These are phyloP conservation scores for Cladosporium sp. DNA, from an alignment of 2,329 filamentous ascomycete genomes.

Conservation along the genomic window DNA sequence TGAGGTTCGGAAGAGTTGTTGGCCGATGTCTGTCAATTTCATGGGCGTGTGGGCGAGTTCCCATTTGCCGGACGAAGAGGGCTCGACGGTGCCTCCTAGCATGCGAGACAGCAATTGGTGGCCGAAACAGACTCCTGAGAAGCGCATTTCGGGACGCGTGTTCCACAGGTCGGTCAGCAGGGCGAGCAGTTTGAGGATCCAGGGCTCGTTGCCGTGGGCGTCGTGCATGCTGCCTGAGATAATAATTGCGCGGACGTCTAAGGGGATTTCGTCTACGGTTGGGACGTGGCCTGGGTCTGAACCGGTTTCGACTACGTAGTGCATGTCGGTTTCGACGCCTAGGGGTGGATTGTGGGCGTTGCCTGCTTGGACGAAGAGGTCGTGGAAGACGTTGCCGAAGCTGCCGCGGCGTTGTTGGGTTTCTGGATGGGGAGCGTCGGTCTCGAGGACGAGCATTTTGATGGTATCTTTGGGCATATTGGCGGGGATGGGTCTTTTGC, in stretches of 20 bases:
- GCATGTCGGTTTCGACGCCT: slow-evolving; percentile 51
- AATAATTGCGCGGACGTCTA: slow-evolving; percentile 40
- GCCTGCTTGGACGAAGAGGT: slow-evolving; percentile 50
- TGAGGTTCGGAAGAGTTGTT: slow-evolving; percentile 37
- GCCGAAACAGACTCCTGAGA: slow-evolving; percentile 47
- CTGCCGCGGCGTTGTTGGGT: slow-evolving; percentile 47
- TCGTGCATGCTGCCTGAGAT: slow-evolving; percentile 48
- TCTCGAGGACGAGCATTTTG: slow-evolving; percentile 55
- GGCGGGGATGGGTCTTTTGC: neutral
- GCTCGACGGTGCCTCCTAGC: slow-evolving; percentile 38
- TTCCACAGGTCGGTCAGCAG: slow-evolving; percentile 51
- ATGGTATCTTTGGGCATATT: slow-evolving; percentile 27
- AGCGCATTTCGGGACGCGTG: slow-evolving; percentile 48
- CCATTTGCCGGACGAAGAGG: slow-evolving; percentile 40
- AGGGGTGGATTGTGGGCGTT: slow-evolving; percentile 51
- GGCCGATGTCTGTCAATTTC: slow-evolving; percentile 37
- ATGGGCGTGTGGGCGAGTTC: slow-evolving; percentile 44
- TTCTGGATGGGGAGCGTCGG: slow-evolving; percentile 52
- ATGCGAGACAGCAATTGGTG: slow-evolving; percentile 45
- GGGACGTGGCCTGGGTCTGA: slow-evolving; percentile 44
- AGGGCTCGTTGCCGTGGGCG: slow-evolving; percentile 42
- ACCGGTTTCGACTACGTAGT: slow-evolving; percentile 50
- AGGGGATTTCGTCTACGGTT: slow-evolving; percentile 44
- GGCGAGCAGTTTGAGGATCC: slow-evolving; percentile 40
- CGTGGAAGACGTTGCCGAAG: slow-evolving; percentile 53